phyloP scores from a whole-genome alignment of 2,329 filamentous ascomycete species.

The Colletotrichum siamense region DNA sequence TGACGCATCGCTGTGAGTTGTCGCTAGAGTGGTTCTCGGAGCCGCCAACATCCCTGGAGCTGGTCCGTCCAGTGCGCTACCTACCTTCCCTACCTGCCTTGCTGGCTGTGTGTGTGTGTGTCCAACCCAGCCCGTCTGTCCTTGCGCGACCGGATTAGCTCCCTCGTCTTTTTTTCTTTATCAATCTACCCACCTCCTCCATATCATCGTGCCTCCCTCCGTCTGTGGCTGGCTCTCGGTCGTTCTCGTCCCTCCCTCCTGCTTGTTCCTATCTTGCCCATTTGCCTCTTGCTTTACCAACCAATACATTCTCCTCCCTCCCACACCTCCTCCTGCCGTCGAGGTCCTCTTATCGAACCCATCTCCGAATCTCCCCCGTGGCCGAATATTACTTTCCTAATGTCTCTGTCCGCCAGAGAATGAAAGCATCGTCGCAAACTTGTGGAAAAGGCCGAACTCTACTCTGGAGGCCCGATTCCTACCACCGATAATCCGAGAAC shows the following conservation, averaged over 20 bases:
- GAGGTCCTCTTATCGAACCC: neutral
- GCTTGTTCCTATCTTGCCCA: neutral
- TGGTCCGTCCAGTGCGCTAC: neutral
- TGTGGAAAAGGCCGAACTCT: conserved; percentile 18
- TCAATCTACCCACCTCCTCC: conserved; percentile 1
- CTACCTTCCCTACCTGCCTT: neutral
- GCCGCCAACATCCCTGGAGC: conserved; percentile 12
- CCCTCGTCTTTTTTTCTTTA: conserved; percentile 3
- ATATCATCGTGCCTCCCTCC: neutral
- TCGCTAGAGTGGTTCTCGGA: conserved; percentile 1
- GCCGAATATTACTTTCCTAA: neutral
- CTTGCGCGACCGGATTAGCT: neutral
- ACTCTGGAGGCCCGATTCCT: conserved; percentile 18
- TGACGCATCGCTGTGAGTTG: conserved; percentile 8
- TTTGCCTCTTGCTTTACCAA: neutral
- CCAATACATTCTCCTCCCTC: neutral
- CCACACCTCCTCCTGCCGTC: neutral
- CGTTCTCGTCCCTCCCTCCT: neutral
- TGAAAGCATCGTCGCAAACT: conserved; percentile 18
- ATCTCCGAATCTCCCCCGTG: neutral
- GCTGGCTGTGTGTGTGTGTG: neutral
- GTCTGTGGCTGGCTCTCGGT: neutral
- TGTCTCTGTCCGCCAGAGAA: conserved; percentile 15
- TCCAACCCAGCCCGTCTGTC: neutral
- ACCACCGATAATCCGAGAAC: conserved; percentile 7